These are phyloP conservation scores for Penicillium thymicola DNA, from an alignment of 2,329 filamentous ascomycete species.

Conservation along the genomic window DNA sequence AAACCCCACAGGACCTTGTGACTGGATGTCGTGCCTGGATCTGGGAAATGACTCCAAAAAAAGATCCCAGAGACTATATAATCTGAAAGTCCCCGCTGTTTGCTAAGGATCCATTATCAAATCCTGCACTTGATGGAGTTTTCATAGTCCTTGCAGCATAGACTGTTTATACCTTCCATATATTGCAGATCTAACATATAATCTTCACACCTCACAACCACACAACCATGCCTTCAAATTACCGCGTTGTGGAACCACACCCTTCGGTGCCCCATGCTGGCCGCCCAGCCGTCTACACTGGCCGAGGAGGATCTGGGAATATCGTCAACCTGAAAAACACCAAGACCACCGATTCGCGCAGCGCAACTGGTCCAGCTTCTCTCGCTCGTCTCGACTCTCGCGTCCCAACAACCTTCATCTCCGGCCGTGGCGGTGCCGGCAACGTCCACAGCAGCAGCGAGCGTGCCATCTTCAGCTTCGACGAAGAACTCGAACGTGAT, in stretches of 20 bases:
- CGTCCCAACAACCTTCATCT: conserved; percentile 39
- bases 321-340: conserved; percentile 52
- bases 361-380: conserved; percentile 48
- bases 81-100: conserved; percentile 11
- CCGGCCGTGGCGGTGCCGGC: conserved; percentile 55
- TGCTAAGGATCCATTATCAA: conserved; percentile 9
- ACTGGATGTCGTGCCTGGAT: conserved; percentile 23
- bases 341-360: conserved; percentile 47
- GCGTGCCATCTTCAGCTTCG: conserved; percentile 63
- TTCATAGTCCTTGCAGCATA: conserved; percentile 2
- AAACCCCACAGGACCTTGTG: conserved; percentile 21
- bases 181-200: conserved; percentile 8
- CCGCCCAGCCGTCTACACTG: conserved; percentile 51
- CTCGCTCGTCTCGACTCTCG: conserved; percentile 49
- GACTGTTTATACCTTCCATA: conserved; percentile 3
- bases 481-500: conserved; percentile 62
- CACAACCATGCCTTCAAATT: conserved; percentile 39
- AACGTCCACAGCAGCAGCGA: conserved; percentile 54
- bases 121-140: conserved; percentile 4
- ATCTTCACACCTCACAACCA: conserved; percentile 4
- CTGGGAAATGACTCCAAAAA: conserved; percentile 10
- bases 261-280: conserved; percentile 52
- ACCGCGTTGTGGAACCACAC: conserved; percentile 61
- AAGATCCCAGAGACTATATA: conserved; percentile 18
- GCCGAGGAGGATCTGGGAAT: conserved; percentile 60